A percentile compares a stretch with the other conserved stretches of the same genome.
Conservation (phyloP, 352 stramenopile species). For the Pythium guiyangense region DNA sequence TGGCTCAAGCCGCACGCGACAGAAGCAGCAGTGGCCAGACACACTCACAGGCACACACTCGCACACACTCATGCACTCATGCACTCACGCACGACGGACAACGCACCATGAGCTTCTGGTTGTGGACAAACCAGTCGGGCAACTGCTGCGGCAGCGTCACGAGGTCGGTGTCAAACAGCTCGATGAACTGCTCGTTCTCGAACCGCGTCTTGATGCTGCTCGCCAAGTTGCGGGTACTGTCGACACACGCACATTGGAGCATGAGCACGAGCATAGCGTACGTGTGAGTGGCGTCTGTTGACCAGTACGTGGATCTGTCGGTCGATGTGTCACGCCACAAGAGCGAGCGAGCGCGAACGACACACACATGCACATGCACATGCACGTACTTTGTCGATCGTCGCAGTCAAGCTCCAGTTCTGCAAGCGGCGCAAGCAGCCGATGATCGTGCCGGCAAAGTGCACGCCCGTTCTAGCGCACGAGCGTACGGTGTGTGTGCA, state of each 20-base stretch:
- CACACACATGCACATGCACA: too few relatives aligned
- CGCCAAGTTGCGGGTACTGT: constrained; percentile 82
- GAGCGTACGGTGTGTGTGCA: too few relatives aligned
- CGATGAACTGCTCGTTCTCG: constrained; percentile 88
- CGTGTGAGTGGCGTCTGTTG: too few relatives aligned
- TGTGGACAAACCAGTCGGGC: constrained; percentile 75
- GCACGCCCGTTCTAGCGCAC: constrained; percentile 50
- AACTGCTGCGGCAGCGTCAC: constrained; percentile 64
- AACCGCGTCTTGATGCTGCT: constrained; percentile 85
- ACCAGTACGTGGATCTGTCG: too few relatives aligned
- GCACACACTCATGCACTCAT: background rate
- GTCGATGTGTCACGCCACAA: too few relatives aligned
- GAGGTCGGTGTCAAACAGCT: constrained; percentile 85
- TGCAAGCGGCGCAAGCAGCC: constrained; percentile 76
- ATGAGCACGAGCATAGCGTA: background rate
- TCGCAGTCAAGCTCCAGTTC: constrained; percentile 85
- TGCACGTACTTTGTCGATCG: constrained; percentile 81
- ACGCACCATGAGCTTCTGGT: constrained; percentile 70
- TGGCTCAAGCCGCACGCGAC: background rate
- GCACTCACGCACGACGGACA: background rate
- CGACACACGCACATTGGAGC: background rate
- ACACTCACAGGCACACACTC: background rate
- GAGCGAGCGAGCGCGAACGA: background rate
- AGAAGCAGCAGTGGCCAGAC: background rate
- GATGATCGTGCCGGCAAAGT: constrained; percentile 76